Base-by-base conservation (phyloP, 192 early-diverging fungal species). In the Mortierella antarctica region DNA sequence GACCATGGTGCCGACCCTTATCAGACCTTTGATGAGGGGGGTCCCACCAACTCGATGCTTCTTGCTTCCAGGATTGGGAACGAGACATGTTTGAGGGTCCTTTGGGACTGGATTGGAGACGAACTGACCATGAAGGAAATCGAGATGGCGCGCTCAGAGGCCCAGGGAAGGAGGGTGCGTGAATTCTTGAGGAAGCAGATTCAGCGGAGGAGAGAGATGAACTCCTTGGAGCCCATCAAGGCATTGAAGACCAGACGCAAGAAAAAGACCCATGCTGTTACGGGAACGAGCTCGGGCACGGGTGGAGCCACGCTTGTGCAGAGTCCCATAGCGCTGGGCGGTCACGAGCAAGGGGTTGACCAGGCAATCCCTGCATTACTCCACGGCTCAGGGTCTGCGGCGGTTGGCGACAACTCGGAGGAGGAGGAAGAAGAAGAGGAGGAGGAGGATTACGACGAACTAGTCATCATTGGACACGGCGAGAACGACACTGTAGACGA, bases 1-100 rank as follows among this genome's bases (percentile, higher is more conserved):
- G 58, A 72, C n/a, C 71, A 85, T 70, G 87, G 87, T 11, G 87
- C 87, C 0, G 74, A 88, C 63, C 82, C 82, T 23, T 73, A 83
- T 62, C 77, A 80, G 65, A 72, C 77, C 0, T 72, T 67, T 57
- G 77, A 80, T 39, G 69, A 80, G 0, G 70, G 65, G 0, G 65
- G 65, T 14, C 69, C 77, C 7, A 67, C 67, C 70, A 80, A 67
- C 21, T 64, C 77, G 0, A 56, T 80, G 65, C 77, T 80, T 40
- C 41, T 80, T 1, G 69, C 77, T 4, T 69, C 77, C 14, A 65
- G 69, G 3, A 71, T 62, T 18, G 77, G 70, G 7, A 80, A 80
- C 17, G 77, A 80, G 57, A 63, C 64, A 0, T 67, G 70, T 53
- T 50, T 80, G 7, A 54, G 60, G 2, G 77, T 71, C 40, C 70